Evolutionary conservation across 2,329 filamentous ascomycete genomes (phyloP).

Genomic region (Corinectria fuckeliana): DNA sequence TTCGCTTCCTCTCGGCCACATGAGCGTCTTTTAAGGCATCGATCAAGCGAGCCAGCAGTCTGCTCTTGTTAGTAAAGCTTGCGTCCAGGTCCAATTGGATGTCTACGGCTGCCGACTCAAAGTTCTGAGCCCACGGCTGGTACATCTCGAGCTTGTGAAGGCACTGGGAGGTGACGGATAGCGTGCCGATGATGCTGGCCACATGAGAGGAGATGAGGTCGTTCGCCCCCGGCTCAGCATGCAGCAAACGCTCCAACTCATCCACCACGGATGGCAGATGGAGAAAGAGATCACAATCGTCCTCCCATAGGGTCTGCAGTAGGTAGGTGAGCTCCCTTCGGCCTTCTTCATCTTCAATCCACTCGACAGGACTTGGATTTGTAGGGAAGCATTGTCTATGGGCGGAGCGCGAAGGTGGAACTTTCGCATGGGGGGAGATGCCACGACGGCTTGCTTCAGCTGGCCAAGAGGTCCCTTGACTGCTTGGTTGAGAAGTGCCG

Average conservation of each 20-base stretch:
- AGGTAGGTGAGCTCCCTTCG: conserved; percentile 44
- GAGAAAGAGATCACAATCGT: conserved; percentile 41
- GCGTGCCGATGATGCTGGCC: conserved; percentile 47
- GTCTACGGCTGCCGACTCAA: conserved; percentile 41
- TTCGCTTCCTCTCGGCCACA: conserved; percentile 20
- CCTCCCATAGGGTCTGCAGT: conserved; percentile 47
- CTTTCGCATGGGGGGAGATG: conserved; percentile 51
- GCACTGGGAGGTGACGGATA: conserved; percentile 54
- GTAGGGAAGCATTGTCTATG: conserved; percentile 20
- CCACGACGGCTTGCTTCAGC: conserved; percentile 30
- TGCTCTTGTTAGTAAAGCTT: conserved; percentile 31
- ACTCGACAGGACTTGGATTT: conserved; percentile 31
- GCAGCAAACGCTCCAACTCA: conserved; percentile 54
- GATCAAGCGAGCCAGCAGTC: conserved; percentile 20
- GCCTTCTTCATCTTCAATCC: conserved; percentile 29
- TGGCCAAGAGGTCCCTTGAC: conserved; percentile 40
- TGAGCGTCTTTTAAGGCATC: conserved; percentile 22
- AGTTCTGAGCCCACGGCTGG: conserved; percentile 55
- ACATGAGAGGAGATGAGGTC: conserved; percentile 48
- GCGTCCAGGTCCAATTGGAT: conserved; percentile 34
- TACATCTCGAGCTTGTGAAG: conserved; percentile 52
- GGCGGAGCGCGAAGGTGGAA: conserved; percentile 42
- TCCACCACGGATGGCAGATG: conserved; percentile 50
- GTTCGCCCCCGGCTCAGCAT: conserved; percentile 44
- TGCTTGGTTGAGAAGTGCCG: conserved; percentile 43